Percentiles rank a stretch among this genome's conserved stretches.
These are phyloP conservation scores for Cystoderma amianthinum DNA, from an alignment of 768 basidiomycete species.

Conservation along the genomic window DNA sequence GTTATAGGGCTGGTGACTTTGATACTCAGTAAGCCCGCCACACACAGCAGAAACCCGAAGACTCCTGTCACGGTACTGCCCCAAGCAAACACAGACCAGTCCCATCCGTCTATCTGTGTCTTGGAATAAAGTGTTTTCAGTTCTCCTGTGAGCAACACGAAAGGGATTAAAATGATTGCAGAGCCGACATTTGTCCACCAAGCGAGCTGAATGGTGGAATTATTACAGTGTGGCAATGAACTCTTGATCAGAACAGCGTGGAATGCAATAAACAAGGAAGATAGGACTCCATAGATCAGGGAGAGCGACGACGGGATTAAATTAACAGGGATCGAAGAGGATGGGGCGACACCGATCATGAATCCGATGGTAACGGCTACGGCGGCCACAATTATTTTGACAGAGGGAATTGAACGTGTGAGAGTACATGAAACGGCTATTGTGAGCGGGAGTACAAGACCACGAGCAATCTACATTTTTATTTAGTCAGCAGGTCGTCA, in stretches of 20 bases:
- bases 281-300: conserved; percentile 63
- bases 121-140: conserved; percentile 29
- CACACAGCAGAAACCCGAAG: conserved; percentile 77
- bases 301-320: conserved; percentile 48
- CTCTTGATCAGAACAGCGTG: conserved; percentile 73
- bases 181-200: conserved; percentile 77
- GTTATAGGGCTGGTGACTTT: conserved; percentile 79
- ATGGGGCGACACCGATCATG: conserved; percentile 66
- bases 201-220: conserved; percentile 66
- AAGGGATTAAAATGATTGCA: conserved; percentile 56
- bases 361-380: conserved; percentile 67
- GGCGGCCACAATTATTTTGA: conserved; percentile 51
- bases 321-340: conserved; percentile 29
- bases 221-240: conserved; percentile 60
- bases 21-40: conserved; percentile 76
- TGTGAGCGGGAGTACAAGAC: conserved; percentile 78
- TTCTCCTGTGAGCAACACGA: conserved; percentile 55
- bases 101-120: conserved; percentile 33
- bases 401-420: conserved; percentile 46
- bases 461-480: conserved; percentile 65
- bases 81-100: conserved; percentile 49
- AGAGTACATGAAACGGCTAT: conserved; percentile 63
- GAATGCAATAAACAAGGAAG: conserved; percentile 69
- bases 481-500: conserved; percentile 1
- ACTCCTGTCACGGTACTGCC: conserved; percentile 64